These are phyloP conservation scores for Paradendryphiella salina DNA, from an alignment of 2,329 filamentous ascomycete genomes.

Conservation along the genomic window DNA sequence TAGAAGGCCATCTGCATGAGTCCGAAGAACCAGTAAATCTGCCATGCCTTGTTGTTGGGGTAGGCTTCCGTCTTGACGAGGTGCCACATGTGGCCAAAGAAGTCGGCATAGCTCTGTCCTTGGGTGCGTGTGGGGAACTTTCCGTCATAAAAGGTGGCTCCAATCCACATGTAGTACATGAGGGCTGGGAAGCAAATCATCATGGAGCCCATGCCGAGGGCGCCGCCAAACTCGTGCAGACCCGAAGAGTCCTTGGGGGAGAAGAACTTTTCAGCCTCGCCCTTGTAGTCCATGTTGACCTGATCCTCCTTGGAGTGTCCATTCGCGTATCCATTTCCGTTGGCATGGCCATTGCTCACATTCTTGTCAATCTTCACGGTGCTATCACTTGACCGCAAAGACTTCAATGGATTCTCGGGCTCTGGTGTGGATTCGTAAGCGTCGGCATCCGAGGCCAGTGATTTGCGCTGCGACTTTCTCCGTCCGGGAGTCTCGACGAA, in stretches of 20 bases:
- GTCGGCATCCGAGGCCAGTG: conserved; percentile 32
- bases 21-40: conserved; percentile 93
- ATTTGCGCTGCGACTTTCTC: conserved; percentile 50
- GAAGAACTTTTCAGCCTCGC: conserved; percentile 46
- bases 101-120: conserved; percentile 70
- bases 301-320: conserved; percentile 25
- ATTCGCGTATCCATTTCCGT: conserved; percentile 43
- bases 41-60: conserved; percentile 80
- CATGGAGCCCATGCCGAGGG: conserved; percentile 75
- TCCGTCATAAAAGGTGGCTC: conserved; percentile 88
- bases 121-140: conserved; percentile 69
- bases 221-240: conserved; percentile 82
- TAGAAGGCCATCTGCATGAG: conserved; percentile 83
- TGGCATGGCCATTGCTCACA: conserved; percentile 36
- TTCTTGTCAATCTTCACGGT: conserved; percentile 31
- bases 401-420: conserved; percentile 31
- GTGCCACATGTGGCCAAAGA: conserved; percentile 69
- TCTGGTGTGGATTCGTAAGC: conserved; percentile 44
- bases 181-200: conserved; percentile 92
- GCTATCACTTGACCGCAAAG: conserved; percentile 1
- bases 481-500: conserved; percentile 56
- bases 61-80: conserved; percentile 84
- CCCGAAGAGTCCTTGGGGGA: conserved; percentile 51
- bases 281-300: conserved; percentile 18
- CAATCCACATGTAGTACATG: conserved; percentile 99